Evolutionary conservation across 805 yeast species (phyloP), one percentile per base, ranked within the genome.

Genomic region (Candida ortonii): DNA sequence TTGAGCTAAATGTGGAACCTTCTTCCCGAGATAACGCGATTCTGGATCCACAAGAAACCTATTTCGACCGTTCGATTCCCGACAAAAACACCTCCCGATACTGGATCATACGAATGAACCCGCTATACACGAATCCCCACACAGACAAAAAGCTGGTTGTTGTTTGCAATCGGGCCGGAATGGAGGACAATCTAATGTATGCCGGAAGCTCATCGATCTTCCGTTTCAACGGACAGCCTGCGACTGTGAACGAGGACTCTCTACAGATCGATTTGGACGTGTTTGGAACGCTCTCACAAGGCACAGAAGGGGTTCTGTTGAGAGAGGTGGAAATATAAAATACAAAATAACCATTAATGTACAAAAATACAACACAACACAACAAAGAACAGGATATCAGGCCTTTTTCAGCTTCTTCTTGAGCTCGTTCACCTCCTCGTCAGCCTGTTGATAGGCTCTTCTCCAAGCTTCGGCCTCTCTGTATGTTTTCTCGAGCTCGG

Each of bases 381-480:
- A 26, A 34, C 16, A 17, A 7, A 29, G 18, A 18, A 8, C 20
- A 20, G 22, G n/a, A 7, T 21, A 11, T 8, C 28, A 28, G 31
- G 27, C 16, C 16, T 35, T 35, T 12, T 25, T 32, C n/a, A 41
- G 22, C 34, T 38, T 28, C 18, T 42, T 38, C 39, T 48, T 39
- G 30, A 40, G 26, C 20, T 36, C 41, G 5, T 22, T 33, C 4
- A 41, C 22, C 30, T 46, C 46, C 25, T 38, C 39, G 34, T 47
- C 43, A 24, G 39, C 41, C 27, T 46, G 36, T 25, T 48, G 47
- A 34, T 55, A 60, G 36, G 61, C 62, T 53, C 70, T 71, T 57
- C 88, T 84, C 79, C 88, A 82, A 43, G 74, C 80, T 56, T 90
- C 96, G 37, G 84, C 80, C 56, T 89, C 97, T 48, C 95, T 73